Evolutionary conservation across 768 basidiomycete species (phyloP).

Genomic region (Amyloporia xantha): DNA sequence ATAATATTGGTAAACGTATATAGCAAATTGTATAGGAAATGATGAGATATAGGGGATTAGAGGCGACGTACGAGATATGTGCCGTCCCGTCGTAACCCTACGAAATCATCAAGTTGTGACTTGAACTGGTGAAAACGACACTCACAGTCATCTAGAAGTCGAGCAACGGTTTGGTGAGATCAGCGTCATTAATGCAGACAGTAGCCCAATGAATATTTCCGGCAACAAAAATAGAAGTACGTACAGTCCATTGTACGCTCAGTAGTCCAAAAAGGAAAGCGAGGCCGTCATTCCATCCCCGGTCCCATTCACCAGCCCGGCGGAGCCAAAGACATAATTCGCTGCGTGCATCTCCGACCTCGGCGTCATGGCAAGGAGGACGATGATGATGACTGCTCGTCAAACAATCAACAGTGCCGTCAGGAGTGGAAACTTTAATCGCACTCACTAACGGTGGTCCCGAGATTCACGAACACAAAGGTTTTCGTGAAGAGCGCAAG

Average conservation of each 20-base stretch:
- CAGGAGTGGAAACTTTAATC: too few relatives aligned
- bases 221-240: constrained; percentile 15
- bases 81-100: constrained; percentile 79
- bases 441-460: constrained; percentile 57
- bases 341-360: constrained; percentile 76
- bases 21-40: too few relatives aligned
- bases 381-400: constrained; percentile 72
- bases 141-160: constrained; percentile 59
- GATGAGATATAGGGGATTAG: too few relatives aligned
- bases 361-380: constrained; percentile 67
- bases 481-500: constrained; percentile 67
- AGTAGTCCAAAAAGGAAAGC: constrained; percentile 81
- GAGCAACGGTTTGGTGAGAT: background rate
- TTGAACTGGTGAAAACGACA: too few relatives aligned
- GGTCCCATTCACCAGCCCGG: constrained; percentile 70
- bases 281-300: constrained; percentile 76
- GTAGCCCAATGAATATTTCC: background rate
- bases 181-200: background rate
- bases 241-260: constrained; percentile 82
- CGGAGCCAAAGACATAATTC: constrained; percentile 70
- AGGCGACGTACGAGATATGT: constrained; percentile 77
- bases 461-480: constrained; percentile 86
- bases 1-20: too few relatives aligned
- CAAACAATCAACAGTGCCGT: background rate
- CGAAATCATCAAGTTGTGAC: too few relatives aligned